Conservation (phyloP, 805 yeast genomes). For the Candida nemodendra region DNA sequence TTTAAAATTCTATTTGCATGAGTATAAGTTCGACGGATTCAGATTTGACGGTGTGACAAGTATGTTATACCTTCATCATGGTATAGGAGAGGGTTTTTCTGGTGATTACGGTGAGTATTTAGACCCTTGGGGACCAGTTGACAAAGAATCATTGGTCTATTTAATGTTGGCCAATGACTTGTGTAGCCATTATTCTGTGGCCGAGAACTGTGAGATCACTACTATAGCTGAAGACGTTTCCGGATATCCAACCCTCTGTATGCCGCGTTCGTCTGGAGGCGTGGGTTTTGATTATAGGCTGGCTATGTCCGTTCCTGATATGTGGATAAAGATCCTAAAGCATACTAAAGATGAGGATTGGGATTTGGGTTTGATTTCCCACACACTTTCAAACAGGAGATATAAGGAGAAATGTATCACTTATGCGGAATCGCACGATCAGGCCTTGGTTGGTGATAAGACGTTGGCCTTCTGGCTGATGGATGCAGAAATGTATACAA, state of each 20-base stretch:
- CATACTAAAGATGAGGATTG: constrained; percentile 85
- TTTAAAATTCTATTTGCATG: constrained; percentile 78
- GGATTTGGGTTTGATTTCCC: constrained; percentile 80
- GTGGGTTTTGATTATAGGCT: constrained; percentile 91
- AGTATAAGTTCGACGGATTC: constrained; percentile 88
- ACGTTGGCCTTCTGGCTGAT: constrained; percentile 96
- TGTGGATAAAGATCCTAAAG: constrained; percentile 95
- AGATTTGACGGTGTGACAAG: constrained; percentile 96
- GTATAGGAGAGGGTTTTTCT: constrained; percentile 82
- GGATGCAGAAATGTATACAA: constrained; percentile 98
- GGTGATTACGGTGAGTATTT: constrained; percentile 93
- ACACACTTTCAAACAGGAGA: constrained; percentile 84
- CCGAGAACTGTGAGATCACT: constrained; percentile 38
- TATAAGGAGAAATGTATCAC: constrained; percentile 86
- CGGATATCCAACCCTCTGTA: constrained; percentile 94
- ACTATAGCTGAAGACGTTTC: constrained; percentile 96
- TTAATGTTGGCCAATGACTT: constrained; percentile 88
- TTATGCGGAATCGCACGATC: constrained; percentile 95
- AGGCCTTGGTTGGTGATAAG: constrained; percentile 96
- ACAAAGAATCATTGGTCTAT: constrained; percentile 82
- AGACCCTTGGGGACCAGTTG: constrained; percentile 71
- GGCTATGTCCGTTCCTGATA: constrained; percentile 97
- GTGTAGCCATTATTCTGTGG: constrained; percentile 50
- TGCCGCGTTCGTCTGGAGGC: constrained; percentile 74
- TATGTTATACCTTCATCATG: constrained; percentile 91